Conservation (phyloP, 495 filamentous ascomycete species). For the Lepidopterella palustris region DNA sequence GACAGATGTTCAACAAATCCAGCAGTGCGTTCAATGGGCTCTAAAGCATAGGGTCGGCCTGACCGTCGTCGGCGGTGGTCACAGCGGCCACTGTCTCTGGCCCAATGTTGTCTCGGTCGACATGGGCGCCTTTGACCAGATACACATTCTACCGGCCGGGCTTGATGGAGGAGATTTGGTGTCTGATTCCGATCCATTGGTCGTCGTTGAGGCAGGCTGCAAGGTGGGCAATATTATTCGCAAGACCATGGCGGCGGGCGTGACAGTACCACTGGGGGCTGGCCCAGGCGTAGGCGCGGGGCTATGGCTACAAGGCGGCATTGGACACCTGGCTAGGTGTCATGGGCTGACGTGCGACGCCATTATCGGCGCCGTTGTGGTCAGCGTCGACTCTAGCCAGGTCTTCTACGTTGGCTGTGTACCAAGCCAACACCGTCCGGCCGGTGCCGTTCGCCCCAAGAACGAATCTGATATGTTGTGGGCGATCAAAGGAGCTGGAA, state of each 20-base stretch:
- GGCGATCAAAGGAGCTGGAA: slow-evolving; percentile 56
- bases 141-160: slow-evolving; percentile 40
- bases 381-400: slow-evolving; percentile 49
- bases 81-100: slow-evolving; percentile 54
- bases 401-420: slow-evolving; percentile 48
- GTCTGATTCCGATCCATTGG: slow-evolving; percentile 35
- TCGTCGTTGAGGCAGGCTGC: slow-evolving; percentile 50
- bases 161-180: slow-evolving; percentile 28
- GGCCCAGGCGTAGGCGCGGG: slow-evolving; percentile 59
- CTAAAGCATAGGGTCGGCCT: slow-evolving; percentile 44
- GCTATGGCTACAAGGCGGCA: slow-evolving; percentile 59
- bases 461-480: slow-evolving; percentile 53
- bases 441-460: slow-evolving; percentile 41
- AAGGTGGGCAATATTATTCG: slow-evolving; percentile 52
- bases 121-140: slow-evolving; percentile 51
- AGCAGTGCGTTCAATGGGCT: slow-evolving; percentile 55
- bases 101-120: slow-evolving; percentile 51
- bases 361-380: slow-evolving; percentile 53
- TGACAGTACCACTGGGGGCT: slow-evolving; percentile 54
- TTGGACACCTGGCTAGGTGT: slow-evolving; percentile 52
- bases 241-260: slow-evolving; percentile 43
- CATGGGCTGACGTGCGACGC: slow-evolving; percentile 56
- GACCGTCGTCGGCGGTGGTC: slow-evolving; percentile 52
- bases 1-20: slow-evolving; percentile 46
- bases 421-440: slow-evolving; percentile 44